Conservation (phyloP, 139 green algal species). For the Chlamydomonas schloesseri region DNA sequence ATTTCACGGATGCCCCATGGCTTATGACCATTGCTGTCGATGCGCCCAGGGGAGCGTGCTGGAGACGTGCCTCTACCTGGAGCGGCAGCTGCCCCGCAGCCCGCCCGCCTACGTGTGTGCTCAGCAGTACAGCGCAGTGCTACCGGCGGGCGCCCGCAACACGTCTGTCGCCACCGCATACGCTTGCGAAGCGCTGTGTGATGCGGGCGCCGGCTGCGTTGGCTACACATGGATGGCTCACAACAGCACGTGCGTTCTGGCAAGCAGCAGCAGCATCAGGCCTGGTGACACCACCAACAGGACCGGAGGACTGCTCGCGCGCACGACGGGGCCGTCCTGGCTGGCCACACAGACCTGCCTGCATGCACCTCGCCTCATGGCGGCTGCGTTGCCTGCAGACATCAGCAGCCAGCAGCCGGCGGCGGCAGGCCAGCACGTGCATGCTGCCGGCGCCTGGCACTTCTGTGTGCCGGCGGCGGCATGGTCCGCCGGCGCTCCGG, state of each 20-base stretch:
- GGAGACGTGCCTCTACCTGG: neutral
- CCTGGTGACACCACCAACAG: neutral
- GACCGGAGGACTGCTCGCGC: too few species aligned
- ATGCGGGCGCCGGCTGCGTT: neutral
- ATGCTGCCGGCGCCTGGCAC: neutral
- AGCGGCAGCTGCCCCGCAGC: neutral
- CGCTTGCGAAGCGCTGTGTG: neutral
- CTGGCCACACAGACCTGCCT: neutral
- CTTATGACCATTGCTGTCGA: too few species aligned
- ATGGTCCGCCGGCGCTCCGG: too few species aligned
- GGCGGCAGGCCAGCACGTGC: neutral
- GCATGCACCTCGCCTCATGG: neutral
- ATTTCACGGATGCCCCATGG: too few species aligned
- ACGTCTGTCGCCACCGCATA: too few species aligned
- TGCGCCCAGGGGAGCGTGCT: neutral
- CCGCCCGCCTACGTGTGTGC: neutral
- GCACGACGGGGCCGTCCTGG: too few species aligned
- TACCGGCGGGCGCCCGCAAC: neutral
- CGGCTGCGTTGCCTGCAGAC: neutral
- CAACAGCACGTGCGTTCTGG: neutral
- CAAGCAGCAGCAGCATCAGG: neutral
- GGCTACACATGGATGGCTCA: neutral
- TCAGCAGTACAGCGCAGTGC: neutral
- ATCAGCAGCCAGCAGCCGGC: too few species aligned
- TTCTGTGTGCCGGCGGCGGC: neutral